Conservation (phyloP, 352 stramenopile species). For the Phytophthora aleatoria region DNA sequence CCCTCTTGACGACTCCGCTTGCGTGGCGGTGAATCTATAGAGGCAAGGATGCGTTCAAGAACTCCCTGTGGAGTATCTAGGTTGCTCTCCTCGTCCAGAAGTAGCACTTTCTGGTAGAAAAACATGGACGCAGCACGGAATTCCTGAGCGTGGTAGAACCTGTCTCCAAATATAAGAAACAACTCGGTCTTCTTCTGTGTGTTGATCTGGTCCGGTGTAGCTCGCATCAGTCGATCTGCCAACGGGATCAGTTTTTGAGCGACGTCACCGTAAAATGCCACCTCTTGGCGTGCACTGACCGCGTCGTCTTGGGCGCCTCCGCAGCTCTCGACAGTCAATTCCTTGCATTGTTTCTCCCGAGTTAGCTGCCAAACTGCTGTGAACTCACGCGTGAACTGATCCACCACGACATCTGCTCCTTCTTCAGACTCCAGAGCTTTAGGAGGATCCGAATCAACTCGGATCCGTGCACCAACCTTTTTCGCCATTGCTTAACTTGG, state of each 20-base stretch:
- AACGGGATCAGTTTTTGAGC: slow-evolving; percentile 47
- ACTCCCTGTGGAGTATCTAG: slow-evolving; percentile 1
- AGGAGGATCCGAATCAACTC: slow-evolving; percentile 10
- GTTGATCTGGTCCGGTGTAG: slow-evolving; percentile 37
- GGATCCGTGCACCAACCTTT: slow-evolving; percentile 8
- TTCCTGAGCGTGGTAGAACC: slow-evolving; percentile 50
- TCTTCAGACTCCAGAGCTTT: slow-evolving; percentile 10
- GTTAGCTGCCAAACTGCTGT: slow-evolving; percentile 38
- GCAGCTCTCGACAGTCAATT: slow-evolving; percentile 10
- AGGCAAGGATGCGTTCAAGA: slow-evolving; percentile 18
- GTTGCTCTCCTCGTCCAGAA: slow-evolving; percentile 12
- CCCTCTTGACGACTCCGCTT: slow-evolving; percentile 12
- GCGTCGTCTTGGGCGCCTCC: slow-evolving; percentile 13
- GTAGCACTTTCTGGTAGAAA: slow-evolving; percentile 54
- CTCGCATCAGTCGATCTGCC: slow-evolving; percentile 37
- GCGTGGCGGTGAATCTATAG: background rate
- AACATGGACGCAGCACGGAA: slow-evolving; percentile 50
- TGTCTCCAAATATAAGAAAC: slow-evolving; percentile 55
- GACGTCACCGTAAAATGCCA: slow-evolving; percentile 50
- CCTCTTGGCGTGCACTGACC: slow-evolving; percentile 19
- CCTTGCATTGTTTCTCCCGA: slow-evolving; percentile 37
- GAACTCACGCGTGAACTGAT: slow-evolving; percentile 66
- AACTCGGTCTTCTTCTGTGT: slow-evolving; percentile 42
- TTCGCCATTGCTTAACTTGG: slow-evolving; percentile 15
- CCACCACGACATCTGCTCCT: slow-evolving; percentile 37